These are phyloP conservation scores for Penicillium pulvis DNA, from an alignment of 495 filamentous ascomycete species.

Conservation along the genomic window DNA sequence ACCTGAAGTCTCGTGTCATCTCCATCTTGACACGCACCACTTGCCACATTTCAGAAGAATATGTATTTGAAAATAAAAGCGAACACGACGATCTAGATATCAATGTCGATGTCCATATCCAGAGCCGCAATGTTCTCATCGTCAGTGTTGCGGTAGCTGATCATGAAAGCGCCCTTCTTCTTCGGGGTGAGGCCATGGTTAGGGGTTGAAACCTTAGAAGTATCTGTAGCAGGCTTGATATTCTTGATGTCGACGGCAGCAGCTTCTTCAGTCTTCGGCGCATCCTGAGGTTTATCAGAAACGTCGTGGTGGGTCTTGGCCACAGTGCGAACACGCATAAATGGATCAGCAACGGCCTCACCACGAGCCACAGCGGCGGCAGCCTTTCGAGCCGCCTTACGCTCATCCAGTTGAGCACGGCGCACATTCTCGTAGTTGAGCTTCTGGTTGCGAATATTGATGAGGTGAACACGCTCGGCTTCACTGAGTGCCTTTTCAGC, in stretches of 20 bases:
- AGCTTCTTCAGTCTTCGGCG: slow-evolving; percentile 33
- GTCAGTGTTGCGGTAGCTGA: slow-evolving; percentile 73
- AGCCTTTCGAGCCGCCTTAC: slow-evolving; percentile 61
- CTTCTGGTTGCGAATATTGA: slow-evolving; percentile 79
- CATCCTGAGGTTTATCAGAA: slow-evolving; percentile 31
- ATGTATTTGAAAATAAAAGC: background rate
- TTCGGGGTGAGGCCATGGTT: slow-evolving; percentile 47
- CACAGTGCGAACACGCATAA: slow-evolving; percentile 61
- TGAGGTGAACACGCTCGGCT: slow-evolving; percentile 72
- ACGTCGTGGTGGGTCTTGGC: slow-evolving; percentile 65
- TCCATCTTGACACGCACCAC: background rate
- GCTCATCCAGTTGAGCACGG: slow-evolving; percentile 80
- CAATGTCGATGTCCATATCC: slow-evolving; percentile 81
- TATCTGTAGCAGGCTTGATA: slow-evolving; percentile 47
- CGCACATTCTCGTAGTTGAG: slow-evolving; percentile 80
- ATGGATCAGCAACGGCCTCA: slow-evolving; percentile 53
- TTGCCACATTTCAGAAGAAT: background rate
- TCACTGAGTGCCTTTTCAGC: slow-evolving; percentile 49
- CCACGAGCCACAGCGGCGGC: slow-evolving; percentile 58
- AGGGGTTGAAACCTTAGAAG: slow-evolving; percentile 43
- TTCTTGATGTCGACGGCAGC: slow-evolving; percentile 32
- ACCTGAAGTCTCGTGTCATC: background rate
- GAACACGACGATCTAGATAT: slow-evolving; percentile 50
- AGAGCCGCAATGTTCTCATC: slow-evolving; percentile 82
- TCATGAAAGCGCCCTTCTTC: slow-evolving; percentile 62